Conservation (phyloP, 2,329 filamentous ascomycete genomes). For the Epichloe coenophiala region DNA sequence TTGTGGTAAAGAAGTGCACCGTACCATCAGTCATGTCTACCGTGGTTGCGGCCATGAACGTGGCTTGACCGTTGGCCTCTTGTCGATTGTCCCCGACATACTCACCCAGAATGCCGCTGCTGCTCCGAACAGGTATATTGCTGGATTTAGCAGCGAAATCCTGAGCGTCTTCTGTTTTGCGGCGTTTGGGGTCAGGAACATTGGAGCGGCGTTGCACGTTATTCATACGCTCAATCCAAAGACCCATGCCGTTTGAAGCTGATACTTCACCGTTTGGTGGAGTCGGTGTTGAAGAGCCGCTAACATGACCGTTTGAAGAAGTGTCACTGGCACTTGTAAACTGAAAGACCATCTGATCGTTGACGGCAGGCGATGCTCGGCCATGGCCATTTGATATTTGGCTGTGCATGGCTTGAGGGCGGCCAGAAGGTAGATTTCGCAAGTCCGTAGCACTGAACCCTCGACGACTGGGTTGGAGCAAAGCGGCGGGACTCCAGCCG, state of each 20-base stretch:
- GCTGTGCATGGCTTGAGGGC: slow-evolving; percentile 6
- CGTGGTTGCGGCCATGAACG: slow-evolving; percentile 24
- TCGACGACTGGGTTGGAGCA: slow-evolving; percentile 25
- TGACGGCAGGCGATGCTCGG: slow-evolving; percentile 9
- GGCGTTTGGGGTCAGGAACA: slow-evolving; percentile 49
- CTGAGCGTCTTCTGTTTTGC: slow-evolving; percentile 39
- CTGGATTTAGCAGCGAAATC: slow-evolving; percentile 24
- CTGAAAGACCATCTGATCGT: slow-evolving; percentile 25
- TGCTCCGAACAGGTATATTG: slow-evolving; percentile 20
- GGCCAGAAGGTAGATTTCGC: slow-evolving; percentile 13
- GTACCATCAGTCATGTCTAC: slow-evolving; percentile 46
- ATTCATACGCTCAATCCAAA: slow-evolving; percentile 64
- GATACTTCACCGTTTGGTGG: slow-evolving; percentile 14
- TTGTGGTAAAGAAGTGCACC: slow-evolving; percentile 3
- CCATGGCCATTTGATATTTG: slow-evolving; percentile 6
- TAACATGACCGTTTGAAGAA: slow-evolving; percentile 19
- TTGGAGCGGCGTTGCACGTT: slow-evolving; percentile 53
- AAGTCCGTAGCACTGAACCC: slow-evolving; percentile 16
- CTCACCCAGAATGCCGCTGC: slow-evolving; percentile 47
- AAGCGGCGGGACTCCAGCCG: slow-evolving; percentile 27
- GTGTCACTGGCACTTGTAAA: slow-evolving; percentile 25
- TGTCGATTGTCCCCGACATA: slow-evolving; percentile 49
- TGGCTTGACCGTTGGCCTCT: slow-evolving; percentile 22
- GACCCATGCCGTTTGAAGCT: slow-evolving; percentile 31
- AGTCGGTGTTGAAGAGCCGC: slow-evolving; percentile 20